These are phyloP conservation scores for Diutina mesorugosa DNA, from an alignment of 1,139 yeast species.

Conservation along the genomic window DNA sequence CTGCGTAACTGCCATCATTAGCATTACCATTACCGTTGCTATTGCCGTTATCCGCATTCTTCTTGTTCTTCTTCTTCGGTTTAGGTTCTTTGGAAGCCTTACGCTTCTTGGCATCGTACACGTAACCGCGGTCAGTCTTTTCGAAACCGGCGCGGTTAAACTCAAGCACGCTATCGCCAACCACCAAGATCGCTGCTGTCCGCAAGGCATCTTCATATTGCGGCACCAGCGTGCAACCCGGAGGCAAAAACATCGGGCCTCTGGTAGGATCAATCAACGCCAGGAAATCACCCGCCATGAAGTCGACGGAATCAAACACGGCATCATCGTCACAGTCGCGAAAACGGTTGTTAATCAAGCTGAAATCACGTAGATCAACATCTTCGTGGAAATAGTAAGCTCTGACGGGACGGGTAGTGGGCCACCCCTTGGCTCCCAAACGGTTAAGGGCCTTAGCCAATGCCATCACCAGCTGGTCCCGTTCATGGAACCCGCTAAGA, in stretches of 20 bases:
- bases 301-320: slow-evolving; percentile 18
- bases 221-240: neutral
- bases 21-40: neutral
- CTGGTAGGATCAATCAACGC: neutral
- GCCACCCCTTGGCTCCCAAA: slow-evolving; percentile 17
- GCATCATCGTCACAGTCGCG: slow-evolving; percentile 48
- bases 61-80: neutral
- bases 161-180: neutral
- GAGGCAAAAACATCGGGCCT: neutral
- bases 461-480: neutral
- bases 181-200: neutral
- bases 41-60: neutral
- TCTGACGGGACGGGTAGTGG: slow-evolving; percentile 23
- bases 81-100: neutral
- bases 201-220: neutral
- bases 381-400: slow-evolving; percentile 51
- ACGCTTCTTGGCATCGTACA: neutral
- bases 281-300: slow-evolving; percentile 4
- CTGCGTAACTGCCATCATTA: neutral
- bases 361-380: slow-evolving; percentile 45
- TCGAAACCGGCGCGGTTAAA: neutral
- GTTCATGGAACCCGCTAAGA: neutral
- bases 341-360: slow-evolving; percentile 37
- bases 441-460: neutral
- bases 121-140: neutral